phyloP scores from a whole-genome alignment of 768 basidiomycete species.

The Favolaschia claudopus region DNA sequence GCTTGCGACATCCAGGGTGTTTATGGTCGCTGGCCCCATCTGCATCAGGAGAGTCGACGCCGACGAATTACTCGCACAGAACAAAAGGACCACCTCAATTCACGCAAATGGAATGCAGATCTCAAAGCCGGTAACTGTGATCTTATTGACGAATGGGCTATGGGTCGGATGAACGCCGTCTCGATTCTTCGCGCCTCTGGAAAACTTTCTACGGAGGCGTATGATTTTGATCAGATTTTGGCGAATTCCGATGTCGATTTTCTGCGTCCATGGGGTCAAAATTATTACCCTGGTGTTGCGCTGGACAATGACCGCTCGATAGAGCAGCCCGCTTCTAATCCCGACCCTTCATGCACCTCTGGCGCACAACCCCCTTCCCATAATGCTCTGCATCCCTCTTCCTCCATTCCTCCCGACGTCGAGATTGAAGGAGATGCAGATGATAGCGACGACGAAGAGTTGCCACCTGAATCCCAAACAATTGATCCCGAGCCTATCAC shows the following conservation, averaged over 20 bases:
- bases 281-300: background rate
- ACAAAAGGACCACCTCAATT: background rate
- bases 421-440: background rate
- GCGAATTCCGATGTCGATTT: background rate
- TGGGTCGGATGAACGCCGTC: background rate
- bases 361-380: too few species aligned
- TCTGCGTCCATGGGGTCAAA: background rate
- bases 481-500: too few species aligned
- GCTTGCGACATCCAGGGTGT: background rate
- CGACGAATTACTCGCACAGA: background rate
- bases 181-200: background rate
- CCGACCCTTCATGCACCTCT: background rate
- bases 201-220: background rate
- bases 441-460: slow-evolving; percentile 27
- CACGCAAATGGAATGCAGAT: background rate
- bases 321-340: background rate
- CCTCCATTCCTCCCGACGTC: background rate
- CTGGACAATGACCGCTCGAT: background rate
- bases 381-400: too few species aligned
- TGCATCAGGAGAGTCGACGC: too few species aligned
- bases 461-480: background rate
- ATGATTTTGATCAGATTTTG: background rate
- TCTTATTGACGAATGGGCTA: background rate
- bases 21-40: background rate
- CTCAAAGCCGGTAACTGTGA: background rate